A percentile compares a stretch with the other conserved stretches of the same genome.
Evolutionary conservation across 305 asterid genomes (phyloP).

Genomic region (Fraxinus angustifolia): DNA sequence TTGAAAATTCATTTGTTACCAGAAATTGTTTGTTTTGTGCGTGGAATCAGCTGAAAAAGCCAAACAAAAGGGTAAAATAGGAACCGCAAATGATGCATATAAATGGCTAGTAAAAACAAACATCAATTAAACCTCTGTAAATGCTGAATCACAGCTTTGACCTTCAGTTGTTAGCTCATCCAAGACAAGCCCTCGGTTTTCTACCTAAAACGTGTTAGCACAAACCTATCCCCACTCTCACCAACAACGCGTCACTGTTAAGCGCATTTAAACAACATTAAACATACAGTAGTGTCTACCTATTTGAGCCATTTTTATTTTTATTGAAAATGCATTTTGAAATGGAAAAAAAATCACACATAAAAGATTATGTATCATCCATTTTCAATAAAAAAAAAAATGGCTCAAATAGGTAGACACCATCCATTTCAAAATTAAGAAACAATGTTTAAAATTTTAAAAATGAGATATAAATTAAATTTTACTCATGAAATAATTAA

Average conservation of each 20-base stretch:
- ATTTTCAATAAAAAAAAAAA: too few relatives aligned
- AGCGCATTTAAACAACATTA: not conserved
- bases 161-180: constrained; percentile 38
- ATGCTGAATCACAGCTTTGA: constrained; percentile 53
- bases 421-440: too few relatives aligned
- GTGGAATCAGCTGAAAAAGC: constrained; percentile 5
- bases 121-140: constrained; percentile 40
- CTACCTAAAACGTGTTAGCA: constrained; percentile 37
- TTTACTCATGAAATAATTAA: too few relatives aligned
- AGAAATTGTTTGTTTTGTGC: constrained; percentile 20
- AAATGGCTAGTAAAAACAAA: constrained; percentile 51
- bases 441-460: too few relatives aligned
- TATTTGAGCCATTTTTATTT: too few relatives aligned
- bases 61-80: constrained; percentile 16
- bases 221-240: constrained; percentile 3
- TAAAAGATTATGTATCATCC: too few relatives aligned
- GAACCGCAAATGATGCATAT: not conserved
- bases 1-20: constrained; percentile 22
- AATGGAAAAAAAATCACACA: too few relatives aligned
- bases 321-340: too few relatives aligned
- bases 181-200: constrained; percentile 28
- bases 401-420: too few relatives aligned
- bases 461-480: too few relatives aligned
- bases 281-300: too few relatives aligned
- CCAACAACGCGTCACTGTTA: not conserved